Evolutionary conservation across 164 flowering plant species (phyloP).

Genomic region (Stephania cephalantha): DNA sequence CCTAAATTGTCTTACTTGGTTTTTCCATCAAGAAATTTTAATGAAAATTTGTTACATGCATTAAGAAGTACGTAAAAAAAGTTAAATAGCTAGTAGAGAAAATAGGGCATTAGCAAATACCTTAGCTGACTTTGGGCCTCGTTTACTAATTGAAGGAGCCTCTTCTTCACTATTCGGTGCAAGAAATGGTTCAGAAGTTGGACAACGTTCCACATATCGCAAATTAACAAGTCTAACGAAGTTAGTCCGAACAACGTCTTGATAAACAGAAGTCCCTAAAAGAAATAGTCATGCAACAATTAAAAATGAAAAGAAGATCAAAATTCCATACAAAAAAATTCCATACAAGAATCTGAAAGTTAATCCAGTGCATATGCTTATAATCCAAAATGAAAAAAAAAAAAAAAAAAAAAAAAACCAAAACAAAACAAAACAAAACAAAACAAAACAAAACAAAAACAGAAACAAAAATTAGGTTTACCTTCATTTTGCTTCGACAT

Average conservation of each 20-base stretch:
- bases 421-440: background rate
- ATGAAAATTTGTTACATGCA: too few relatives aligned
- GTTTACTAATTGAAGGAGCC: constrained; percentile 31
- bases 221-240: constrained; percentile 54
- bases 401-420: background rate
- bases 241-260: constrained; percentile 36
- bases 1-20: too few relatives aligned
- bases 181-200: constrained; percentile 59
- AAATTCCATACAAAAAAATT: background rate
- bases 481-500: constrained; percentile 28
- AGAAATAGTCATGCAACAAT: background rate
- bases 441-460: background rate
- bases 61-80: too few relatives aligned
- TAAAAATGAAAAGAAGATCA: background rate
- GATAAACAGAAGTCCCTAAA: constrained; percentile 29
- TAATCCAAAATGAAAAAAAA: background rate
- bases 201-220: constrained; percentile 84
- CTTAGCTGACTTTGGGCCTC: constrained; percentile 53
- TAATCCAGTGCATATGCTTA: background rate
- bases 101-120: constrained; percentile 19
- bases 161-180: constrained; percentile 33
- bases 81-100: background rate
- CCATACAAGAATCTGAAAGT: background rate
- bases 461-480: background rate
- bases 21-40: too few relatives aligned